Evolutionary conservation across 2,329 filamentous ascomycete genomes (phyloP).

Genomic region (Acrocalymma vagum): DNA sequence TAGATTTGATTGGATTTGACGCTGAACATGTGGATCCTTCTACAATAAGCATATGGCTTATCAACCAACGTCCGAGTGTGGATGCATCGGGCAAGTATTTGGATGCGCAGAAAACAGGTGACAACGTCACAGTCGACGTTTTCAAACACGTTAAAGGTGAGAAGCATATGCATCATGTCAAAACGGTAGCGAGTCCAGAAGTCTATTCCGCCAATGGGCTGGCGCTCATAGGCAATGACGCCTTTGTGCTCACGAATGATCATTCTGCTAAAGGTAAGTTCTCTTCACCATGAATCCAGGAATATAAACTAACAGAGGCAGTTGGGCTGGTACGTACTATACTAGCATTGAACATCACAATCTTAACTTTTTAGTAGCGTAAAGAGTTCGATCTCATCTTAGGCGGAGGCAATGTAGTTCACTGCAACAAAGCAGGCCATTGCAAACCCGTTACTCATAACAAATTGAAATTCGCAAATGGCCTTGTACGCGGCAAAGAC

Average conservation of each 20-base stretch:
- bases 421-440: constrained; percentile 3
- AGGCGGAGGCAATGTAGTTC: constrained; percentile 3
- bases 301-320: too few relatives aligned
- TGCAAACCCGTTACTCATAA: not conserved
- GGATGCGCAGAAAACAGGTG: too few relatives aligned
- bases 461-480: constrained; percentile 1
- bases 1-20: too few relatives aligned
- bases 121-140: too few relatives aligned
- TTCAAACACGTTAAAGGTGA: constrained; percentile 8
- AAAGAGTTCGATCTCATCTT: constrained; percentile 4
- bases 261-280: constrained; percentile 13
- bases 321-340: constrained; percentile 3
- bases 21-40: too few relatives aligned
- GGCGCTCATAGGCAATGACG: constrained; percentile 4
- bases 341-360: not conserved
- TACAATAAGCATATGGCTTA: too few relatives aligned
- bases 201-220: constrained; percentile 9
- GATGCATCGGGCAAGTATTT: too few relatives aligned
- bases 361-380: not conserved
- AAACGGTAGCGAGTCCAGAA: constrained; percentile 3
- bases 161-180: constrained; percentile 7
- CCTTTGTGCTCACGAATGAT: constrained; percentile 16
- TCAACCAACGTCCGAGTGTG: too few relatives aligned
- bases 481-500: constrained; percentile 2
- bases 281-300: not conserved